Evolutionary conservation across 1,284 basidiomycete species (phyloP), one percentile per base, ranked within the genome.

Genomic region (Trichosporon ovoides): DNA sequence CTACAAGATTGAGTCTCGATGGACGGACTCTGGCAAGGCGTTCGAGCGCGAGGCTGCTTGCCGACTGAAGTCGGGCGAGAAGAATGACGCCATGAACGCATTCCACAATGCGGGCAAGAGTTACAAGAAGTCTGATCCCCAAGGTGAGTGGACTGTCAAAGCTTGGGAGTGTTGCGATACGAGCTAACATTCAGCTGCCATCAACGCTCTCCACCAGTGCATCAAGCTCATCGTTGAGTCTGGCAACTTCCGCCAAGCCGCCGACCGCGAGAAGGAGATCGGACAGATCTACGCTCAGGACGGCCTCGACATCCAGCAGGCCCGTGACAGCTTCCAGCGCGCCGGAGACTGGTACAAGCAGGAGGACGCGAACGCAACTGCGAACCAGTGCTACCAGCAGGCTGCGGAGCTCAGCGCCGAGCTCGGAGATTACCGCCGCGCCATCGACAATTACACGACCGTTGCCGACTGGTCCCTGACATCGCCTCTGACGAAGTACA

Each of bases 291-390:
- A 92, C 78, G 84, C 94, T 38, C 87, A 91, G 69, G 82, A 82
- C 55, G 80, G 79, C 12, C 64, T 73, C 34, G 69, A 77, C 54
- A 57, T 74, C 9, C 64, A 65, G 16, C 72, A 74, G 56, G 95
- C 93, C 38, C 86, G 94, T 68, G 90, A 96, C 62, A 91, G 90
- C 73, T 96, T 87, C 73, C 89, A 90, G 71, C 83, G 89, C 53
- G 95, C 96, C 9, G 95, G 87, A n/a, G 90, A 96, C 49, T 97
- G 95, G 92, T 98, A 98, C 80, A 82, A 87, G 35, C 90, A 95
- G 73, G 96, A 98, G 78, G 94, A 97, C 78, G 93, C 96, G 6
- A 84, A 85, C 67, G 94, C 95, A 92, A 98, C 94, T 52, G 95
- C 94, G 22, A 97, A 94, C 74, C 87, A 87, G 33, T 97, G 94